Percentiles rank a stretch among this genome's conserved stretches.
phyloP scores from a whole-genome alignment of 2,329 filamentous ascomycete species.

The Calonectria hawksworthii region DNA sequence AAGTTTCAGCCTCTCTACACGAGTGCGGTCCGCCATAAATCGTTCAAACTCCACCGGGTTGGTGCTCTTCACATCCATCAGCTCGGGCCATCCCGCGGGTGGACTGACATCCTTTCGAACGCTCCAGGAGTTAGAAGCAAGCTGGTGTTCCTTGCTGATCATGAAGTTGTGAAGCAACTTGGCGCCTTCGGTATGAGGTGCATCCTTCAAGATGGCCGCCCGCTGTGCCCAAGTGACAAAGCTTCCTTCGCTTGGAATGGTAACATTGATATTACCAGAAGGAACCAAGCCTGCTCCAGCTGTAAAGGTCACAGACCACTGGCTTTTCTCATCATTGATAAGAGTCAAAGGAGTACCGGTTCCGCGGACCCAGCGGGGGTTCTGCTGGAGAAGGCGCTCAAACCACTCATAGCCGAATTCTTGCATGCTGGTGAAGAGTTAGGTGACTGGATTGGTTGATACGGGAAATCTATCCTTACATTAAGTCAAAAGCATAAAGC shows the following conservation, averaged over 20 bases:
- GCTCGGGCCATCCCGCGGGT: neutral
- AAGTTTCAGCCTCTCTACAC: neutral
- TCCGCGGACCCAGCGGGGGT: neutral
- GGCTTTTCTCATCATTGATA: neutral
- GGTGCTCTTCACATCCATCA: neutral
- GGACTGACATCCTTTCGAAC: neutral
- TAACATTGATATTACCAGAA: neutral
- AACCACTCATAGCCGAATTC: neutral
- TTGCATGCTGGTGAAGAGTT: neutral
- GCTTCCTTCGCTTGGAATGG: neutral
- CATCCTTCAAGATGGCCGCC: neutral
- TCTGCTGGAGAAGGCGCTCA: neutral
- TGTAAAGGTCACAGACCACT: neutral
- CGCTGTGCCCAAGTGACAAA: neutral
- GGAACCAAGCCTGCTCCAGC: neutral
- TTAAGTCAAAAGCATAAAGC: neutral
- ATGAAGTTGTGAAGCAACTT: neutral
- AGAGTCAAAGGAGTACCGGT: neutral
- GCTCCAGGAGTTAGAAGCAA: neutral
- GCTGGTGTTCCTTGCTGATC: neutral
- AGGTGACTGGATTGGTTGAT: neutral
- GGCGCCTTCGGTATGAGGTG: neutral
- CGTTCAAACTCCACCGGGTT: neutral
- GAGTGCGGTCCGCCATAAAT: neutral
- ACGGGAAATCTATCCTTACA: too few species aligned